phyloP scores from a whole-genome alignment of 805 yeast species.

The Hanseniaspora lachancei region DNA sequence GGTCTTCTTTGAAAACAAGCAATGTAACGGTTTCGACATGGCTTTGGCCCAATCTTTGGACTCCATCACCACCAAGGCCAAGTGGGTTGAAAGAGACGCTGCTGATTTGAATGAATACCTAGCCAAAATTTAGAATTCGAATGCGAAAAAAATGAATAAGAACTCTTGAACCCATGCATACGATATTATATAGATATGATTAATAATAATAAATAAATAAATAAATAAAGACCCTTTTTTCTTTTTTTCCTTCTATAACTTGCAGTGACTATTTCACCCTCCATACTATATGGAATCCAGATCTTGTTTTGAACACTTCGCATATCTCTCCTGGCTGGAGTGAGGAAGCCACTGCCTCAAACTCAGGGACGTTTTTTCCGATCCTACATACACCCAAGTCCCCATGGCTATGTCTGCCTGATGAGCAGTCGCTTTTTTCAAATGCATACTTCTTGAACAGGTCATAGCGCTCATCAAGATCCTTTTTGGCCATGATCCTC shows the following conservation, averaged over 20 bases:
- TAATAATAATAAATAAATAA: background rate
- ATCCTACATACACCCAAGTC: conserved; percentile 80
- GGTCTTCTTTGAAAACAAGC: conserved; percentile 38
- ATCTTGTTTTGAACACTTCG: conserved; percentile 72
- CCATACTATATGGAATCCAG: conserved; percentile 81
- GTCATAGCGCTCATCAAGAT: conserved; percentile 53
- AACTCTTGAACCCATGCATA: no score
- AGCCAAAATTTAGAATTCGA: conserved; percentile 21
- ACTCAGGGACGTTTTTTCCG: conserved; percentile 92
- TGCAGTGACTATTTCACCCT: conserved; percentile 35
- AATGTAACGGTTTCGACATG: conserved; percentile 53
- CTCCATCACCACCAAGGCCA: conserved; percentile 40
- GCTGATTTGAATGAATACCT: conserved; percentile 39
- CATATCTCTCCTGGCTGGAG: conserved; percentile 74
- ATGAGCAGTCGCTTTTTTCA: conserved; percentile 73
- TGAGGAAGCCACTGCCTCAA: conserved; percentile 76
- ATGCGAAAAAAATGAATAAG: background rate
- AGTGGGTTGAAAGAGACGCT: conserved; percentile 48
- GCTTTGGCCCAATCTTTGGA: conserved; percentile 55
- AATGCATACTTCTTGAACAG: conserved; percentile 70
- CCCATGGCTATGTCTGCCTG: conserved; percentile 67
- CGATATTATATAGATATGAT: no score
- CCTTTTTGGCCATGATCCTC: conserved; percentile 32
- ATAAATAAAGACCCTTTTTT: conserved; percentile 25
- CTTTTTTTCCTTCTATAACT: background rate